These are phyloP conservation scores for Colletotrichum sidae DNA, from an alignment of 2,329 filamentous ascomycete species.

Conservation along the genomic window DNA sequence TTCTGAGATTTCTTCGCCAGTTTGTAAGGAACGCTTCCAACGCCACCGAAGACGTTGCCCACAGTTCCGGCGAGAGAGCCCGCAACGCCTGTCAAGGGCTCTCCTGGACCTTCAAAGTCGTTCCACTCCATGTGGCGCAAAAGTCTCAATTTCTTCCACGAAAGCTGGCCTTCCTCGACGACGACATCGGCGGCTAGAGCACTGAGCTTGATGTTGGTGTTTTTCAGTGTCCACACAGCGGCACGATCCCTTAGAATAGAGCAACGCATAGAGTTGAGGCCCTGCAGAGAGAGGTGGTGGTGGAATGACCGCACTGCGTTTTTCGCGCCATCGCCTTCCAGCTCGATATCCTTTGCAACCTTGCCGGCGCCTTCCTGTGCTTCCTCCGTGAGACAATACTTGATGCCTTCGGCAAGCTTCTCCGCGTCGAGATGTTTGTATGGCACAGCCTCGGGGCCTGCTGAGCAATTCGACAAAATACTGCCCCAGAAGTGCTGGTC, in stretches of 20 bases:
- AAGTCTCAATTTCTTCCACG: constrained; percentile 73
- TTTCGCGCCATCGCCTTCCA: constrained; percentile 74
- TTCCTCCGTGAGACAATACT: constrained; percentile 72
- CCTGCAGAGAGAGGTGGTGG: constrained; percentile 64
- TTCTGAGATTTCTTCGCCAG: constrained; percentile 69
- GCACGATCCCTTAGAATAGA: constrained; percentile 71
- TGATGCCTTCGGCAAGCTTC: constrained; percentile 76
- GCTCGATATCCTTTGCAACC: constrained; percentile 71
- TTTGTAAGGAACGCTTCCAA: constrained; percentile 72
- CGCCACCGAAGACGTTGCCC: constrained; percentile 69
- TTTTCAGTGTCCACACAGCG: constrained; percentile 75
- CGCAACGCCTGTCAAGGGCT: constrained; percentile 75
- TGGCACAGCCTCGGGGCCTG: constrained; percentile 74
- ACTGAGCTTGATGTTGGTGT: constrained; percentile 69
- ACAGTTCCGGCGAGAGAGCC: constrained; percentile 71
- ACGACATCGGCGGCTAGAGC: constrained; percentile 74
- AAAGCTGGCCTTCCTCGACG: constrained; percentile 69
- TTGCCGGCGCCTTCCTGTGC: constrained; percentile 67
- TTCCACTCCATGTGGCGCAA: constrained; percentile 79
- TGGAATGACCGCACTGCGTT: constrained; percentile 79
- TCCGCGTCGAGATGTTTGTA: constrained; percentile 75
- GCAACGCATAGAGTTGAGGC: constrained; percentile 70
- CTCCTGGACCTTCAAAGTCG: constrained; percentile 80
- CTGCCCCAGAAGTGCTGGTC: constrained; percentile 84
- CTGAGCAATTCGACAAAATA: constrained; percentile 73